Percentiles rank a stretch among this genome's conserved stretches.
These are phyloP conservation scores for Circinella umbellata DNA, from an alignment of 371 early-diverging fungal species.

Conservation along the genomic window DNA sequence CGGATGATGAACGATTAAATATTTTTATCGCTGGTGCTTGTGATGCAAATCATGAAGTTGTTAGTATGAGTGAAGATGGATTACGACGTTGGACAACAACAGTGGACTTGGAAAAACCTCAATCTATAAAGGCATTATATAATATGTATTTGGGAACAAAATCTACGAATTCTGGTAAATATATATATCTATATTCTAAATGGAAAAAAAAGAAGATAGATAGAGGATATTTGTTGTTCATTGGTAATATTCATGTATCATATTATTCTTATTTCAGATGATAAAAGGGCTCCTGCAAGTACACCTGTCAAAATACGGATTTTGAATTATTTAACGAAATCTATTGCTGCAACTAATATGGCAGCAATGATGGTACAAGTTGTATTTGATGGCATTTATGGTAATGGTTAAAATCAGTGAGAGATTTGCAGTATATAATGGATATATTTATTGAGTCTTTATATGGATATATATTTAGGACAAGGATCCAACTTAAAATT, in stretches of 20 bases:
- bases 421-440: too few relatives aligned
- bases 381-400: slow-evolving; percentile 81
- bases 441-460: background rate
- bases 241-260: background rate
- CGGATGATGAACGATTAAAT: slow-evolving; percentile 58
- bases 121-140: slow-evolving; percentile 64
- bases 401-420: slow-evolving; percentile 28
- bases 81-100: slow-evolving; percentile 59
- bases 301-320: slow-evolving; percentile 66
- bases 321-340: slow-evolving; percentile 67
- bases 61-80: slow-evolving; percentile 76
- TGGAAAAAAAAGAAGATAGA: background rate
- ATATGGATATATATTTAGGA: slow-evolving; percentile 33
- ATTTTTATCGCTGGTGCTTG: slow-evolving; percentile 67
- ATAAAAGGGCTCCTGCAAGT: slow-evolving; percentile 46
- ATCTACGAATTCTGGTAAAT: slow-evolving; percentile 15
- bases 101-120: slow-evolving; percentile 65
- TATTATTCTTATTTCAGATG: slow-evolving; percentile 16
- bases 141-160: slow-evolving; percentile 64
- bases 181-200: background rate
- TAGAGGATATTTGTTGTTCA: background rate
- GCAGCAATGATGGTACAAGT: slow-evolving; percentile 74
- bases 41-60: slow-evolving; percentile 71
- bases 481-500: slow-evolving; percentile 66
- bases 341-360: slow-evolving; percentile 66